These are phyloP conservation scores for Hypoxylon fuscum DNA, from an alignment of 495 filamentous ascomycete species.

Conservation along the genomic window DNA sequence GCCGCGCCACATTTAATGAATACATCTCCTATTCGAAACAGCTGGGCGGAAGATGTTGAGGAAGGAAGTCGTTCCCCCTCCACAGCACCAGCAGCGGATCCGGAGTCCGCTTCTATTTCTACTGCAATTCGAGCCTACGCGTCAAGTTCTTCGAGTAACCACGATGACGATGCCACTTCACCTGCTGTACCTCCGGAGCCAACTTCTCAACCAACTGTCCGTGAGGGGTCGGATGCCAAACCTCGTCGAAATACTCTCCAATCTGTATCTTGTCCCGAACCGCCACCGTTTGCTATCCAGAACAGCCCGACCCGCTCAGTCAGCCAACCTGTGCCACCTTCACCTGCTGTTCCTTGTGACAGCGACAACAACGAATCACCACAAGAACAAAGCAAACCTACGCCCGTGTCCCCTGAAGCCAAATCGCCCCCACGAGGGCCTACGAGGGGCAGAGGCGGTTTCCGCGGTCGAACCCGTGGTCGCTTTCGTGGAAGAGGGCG, in stretches of 20 bases:
- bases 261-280: constrained; percentile 42
- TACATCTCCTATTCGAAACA: constrained; percentile 35
- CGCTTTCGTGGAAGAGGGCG: constrained; percentile 39
- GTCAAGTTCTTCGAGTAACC: constrained; percentile 14
- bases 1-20: constrained; percentile 21
- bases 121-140: constrained; percentile 29
- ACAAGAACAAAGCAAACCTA: constrained; percentile 2
- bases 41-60: constrained; percentile 45
- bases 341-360: constrained; percentile 16
- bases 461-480: constrained; percentile 38
- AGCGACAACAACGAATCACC: not conserved
- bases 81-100: constrained; percentile 2
- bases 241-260: constrained; percentile 46
- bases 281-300: constrained; percentile 23
- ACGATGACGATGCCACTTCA: constrained; percentile 21
- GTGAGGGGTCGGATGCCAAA: constrained; percentile 27
- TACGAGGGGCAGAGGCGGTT: constrained; percentile 31
- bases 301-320: constrained; percentile 40
- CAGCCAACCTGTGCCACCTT: constrained; percentile 40
- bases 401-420: constrained; percentile 2
- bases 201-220: constrained; percentile 7
- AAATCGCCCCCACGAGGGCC: constrained; percentile 17
- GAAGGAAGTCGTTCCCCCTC: constrained; percentile 27
- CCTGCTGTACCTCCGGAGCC: constrained; percentile 22
- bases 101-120: constrained; percentile 29